These are phyloP conservation scores for Wickerhamiella siamensis DNA, from an alignment of 805 yeast genomes.

Conservation along the genomic window DNA sequence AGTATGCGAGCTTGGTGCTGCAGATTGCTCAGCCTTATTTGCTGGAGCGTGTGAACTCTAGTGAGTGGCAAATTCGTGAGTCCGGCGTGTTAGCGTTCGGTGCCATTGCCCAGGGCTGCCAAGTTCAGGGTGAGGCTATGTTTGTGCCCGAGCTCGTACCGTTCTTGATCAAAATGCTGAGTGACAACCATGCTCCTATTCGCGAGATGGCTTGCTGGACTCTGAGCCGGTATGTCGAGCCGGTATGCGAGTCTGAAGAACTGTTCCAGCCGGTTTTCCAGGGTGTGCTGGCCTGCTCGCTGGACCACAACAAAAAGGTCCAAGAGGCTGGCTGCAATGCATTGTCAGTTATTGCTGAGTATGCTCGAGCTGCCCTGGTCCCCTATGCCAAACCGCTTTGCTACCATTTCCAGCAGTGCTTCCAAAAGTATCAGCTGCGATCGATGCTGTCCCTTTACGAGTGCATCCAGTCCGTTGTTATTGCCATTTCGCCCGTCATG, in stretches of 20 bases:
- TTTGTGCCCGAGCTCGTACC: conserved; percentile 74
- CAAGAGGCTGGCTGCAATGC: conserved; percentile 91
- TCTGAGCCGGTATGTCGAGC: conserved; percentile 63
- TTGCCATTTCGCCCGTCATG: conserved; percentile 48
- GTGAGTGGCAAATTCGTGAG: conserved; percentile 81
- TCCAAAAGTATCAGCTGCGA: conserved; percentile 63
- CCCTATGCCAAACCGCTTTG: conserved; percentile 55
- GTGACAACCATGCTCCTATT: conserved; percentile 67
- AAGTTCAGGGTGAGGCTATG: conserved; percentile 45
- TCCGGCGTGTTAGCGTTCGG: conserved; percentile 91
- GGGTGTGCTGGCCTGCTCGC: conserved; percentile 56
- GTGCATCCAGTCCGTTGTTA: conserved; percentile 80
- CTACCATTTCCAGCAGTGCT: conserved; percentile 57
- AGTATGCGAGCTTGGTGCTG: conserved; percentile 53
- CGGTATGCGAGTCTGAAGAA: conserved; percentile 56
- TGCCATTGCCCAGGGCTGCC: conserved; percentile 83
- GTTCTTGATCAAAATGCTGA: conserved; percentile 63
- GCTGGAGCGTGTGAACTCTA: conserved; percentile 51
- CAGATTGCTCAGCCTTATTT: conserved; percentile 57
- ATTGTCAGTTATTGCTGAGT: conserved; percentile 69
- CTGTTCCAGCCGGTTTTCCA: conserved; percentile 67
- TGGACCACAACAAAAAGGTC: conserved; percentile 81
- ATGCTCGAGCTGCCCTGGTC: conserved; percentile 47
- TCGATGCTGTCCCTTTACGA: conserved; percentile 75
- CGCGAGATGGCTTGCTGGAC: conserved; percentile 96